phyloP scores from a whole-genome alignment of 2,329 filamentous ascomycete species.

The Trichoderma atrobrunneum region DNA sequence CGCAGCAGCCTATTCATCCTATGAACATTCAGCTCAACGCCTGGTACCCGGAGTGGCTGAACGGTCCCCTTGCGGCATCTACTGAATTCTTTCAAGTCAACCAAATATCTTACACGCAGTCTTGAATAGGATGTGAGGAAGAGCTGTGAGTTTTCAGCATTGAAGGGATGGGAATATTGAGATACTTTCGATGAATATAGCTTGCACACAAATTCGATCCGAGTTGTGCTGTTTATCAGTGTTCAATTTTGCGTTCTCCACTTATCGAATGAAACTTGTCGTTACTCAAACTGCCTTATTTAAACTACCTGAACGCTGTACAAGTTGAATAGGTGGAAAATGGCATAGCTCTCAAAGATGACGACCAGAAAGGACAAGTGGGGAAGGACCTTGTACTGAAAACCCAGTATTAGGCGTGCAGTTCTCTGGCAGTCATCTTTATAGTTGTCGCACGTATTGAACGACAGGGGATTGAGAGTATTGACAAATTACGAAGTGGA shows the following conservation, averaged over 20 bases:
- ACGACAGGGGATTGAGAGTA: neutral
- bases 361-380: neutral
- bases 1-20: neutral
- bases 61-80: neutral
- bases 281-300: neutral
- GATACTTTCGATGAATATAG: neutral
- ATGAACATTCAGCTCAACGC: constrained; percentile 4
- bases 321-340: neutral
- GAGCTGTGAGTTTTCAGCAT: neutral
- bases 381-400: neutral
- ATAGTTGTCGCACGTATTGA: neutral
- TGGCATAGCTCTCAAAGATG: neutral
- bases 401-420: neutral
- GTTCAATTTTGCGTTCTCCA: neutral
- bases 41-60: neutral
- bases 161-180: neutral
- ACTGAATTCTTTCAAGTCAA: neutral
- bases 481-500: neutral
- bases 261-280: neutral
- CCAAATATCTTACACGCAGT: neutral
- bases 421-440: neutral
- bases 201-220: neutral
- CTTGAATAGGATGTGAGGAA: neutral
- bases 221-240: neutral
- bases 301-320: neutral